Conservation (phyloP, 495 filamentous ascomycete species). For the Hyaloscypha finlandica region DNA sequence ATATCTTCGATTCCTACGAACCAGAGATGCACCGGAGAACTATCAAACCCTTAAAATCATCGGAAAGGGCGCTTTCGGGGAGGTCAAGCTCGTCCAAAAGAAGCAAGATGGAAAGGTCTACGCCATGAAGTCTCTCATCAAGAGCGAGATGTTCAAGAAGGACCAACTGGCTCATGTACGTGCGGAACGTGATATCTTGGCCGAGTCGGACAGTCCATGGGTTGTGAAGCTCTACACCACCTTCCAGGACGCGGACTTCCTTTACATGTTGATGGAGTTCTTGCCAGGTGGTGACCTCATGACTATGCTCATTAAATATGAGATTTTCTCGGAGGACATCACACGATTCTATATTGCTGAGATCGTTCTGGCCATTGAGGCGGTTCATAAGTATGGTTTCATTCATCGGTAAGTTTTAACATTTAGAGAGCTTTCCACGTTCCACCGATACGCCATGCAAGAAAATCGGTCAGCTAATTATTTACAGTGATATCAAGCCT, state of each 20-base stretch:
- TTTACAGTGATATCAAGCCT: slow-evolving; percentile 90
- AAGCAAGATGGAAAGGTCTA: slow-evolving; percentile 97
- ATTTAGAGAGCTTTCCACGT: background rate
- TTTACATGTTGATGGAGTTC: slow-evolving; percentile 99
- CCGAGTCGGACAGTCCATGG: slow-evolving; percentile 98
- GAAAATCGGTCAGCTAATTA: background rate
- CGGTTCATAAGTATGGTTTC: slow-evolving; percentile 96
- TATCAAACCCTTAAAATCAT: slow-evolving; percentile 97
- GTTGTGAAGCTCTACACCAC: slow-evolving; percentile 97
- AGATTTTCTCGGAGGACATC: slow-evolving; percentile 98
- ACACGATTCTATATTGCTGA: slow-evolving; percentile 99
- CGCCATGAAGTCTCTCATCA: slow-evolving; percentile 96
- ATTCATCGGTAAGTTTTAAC: slow-evolving; percentile 79
- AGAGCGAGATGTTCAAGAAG: slow-evolving; percentile 99
- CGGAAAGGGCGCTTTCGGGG: slow-evolving; percentile 97
- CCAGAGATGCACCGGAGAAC: slow-evolving; percentile 87
- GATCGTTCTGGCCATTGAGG: slow-evolving; percentile 95
- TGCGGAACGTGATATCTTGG: slow-evolving; percentile 94
- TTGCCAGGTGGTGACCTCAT: slow-evolving; percentile 97
- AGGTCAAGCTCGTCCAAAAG: slow-evolving; percentile 94
- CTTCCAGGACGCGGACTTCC: slow-evolving; percentile 92
- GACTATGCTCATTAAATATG: slow-evolving; percentile 99
- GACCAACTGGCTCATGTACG: slow-evolving; percentile 99
- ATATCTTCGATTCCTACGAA: slow-evolving; percentile 92
- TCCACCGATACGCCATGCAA: no score